These are phyloP conservation scores for Linanthus parryae DNA, from an alignment of 148 eudicot species.

Conservation along the genomic window DNA sequence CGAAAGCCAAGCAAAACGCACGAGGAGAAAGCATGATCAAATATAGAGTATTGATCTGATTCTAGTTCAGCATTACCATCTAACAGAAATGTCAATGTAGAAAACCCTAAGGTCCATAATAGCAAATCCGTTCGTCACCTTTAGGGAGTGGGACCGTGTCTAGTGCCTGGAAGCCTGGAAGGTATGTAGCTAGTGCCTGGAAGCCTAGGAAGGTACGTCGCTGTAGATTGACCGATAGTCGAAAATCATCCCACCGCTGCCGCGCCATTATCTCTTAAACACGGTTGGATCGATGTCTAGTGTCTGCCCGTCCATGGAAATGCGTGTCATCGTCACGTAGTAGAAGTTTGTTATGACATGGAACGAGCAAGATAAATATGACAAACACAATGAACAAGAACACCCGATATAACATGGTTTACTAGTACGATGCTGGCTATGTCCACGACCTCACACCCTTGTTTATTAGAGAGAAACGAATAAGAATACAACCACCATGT, in stretches of 20 bases:
- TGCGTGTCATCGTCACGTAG: conserved; percentile 17
- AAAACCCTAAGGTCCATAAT: conserved; percentile 24
- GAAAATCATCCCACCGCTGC: conserved; percentile 6
- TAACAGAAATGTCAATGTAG: conserved; percentile 21
- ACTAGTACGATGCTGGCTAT: too few relatives aligned
- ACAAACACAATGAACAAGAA: too few relatives aligned
- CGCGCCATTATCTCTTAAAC: neutral
- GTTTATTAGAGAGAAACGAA: too few relatives aligned
- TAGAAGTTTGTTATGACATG: too few relatives aligned
- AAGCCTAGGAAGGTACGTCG: neutral
- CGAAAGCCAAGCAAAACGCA: conserved; percentile 16
- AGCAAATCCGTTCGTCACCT: conserved; percentile 7
- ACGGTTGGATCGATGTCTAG: conserved; percentile 8
- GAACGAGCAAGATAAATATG: too few relatives aligned
- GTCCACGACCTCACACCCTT: too few relatives aligned
- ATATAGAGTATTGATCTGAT: conserved; percentile 10
- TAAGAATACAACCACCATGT: too few relatives aligned
- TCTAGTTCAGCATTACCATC: conserved; percentile 18
- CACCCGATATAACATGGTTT: too few relatives aligned
- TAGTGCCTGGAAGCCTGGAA: conserved; percentile 13
- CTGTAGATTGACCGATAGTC: conserved; percentile 13
- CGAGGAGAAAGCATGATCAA: neutral
- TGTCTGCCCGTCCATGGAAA: conserved; percentile 12
- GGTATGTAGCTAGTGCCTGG: too few relatives aligned
- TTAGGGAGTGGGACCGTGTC: neutral